A percentile compares a stretch with the other conserved stretches of the same genome.
Conservation (phyloP, 2,329 filamentous ascomycete genomes). For the Leptographium galeiforme region DNA sequence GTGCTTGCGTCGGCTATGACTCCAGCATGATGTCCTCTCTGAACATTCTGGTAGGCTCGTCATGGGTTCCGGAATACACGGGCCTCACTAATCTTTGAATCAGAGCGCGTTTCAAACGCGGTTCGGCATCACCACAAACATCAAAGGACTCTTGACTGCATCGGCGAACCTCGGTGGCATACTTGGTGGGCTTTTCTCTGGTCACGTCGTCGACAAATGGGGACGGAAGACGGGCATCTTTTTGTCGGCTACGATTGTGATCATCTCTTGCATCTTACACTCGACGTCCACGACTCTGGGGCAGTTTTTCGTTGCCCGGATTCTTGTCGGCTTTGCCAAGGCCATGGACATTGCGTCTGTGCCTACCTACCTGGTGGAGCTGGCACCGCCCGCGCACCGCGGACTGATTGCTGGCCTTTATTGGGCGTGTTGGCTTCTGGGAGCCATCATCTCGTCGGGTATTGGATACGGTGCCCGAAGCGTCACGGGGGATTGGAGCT, state of each 20-base stretch:
- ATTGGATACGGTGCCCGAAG: constrained; percentile 27
- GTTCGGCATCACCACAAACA: constrained; percentile 3
- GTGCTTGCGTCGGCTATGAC: constrained; percentile 2
- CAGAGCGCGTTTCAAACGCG: not conserved
- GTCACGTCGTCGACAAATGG: constrained; percentile 12
- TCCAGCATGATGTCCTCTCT: constrained; percentile 4
- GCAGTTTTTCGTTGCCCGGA: constrained; percentile 14
- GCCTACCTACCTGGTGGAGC: constrained; percentile 16
- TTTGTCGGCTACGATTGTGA: constrained; percentile 10
- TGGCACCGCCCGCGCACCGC: constrained; percentile 20
- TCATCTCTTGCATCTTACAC: constrained; percentile 10
- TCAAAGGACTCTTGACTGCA: constrained; percentile 2
- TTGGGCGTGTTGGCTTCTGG: constrained; percentile 34
- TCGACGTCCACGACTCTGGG: constrained; percentile 11
- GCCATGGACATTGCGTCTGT: constrained; percentile 16
- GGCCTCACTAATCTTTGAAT: not conserved
- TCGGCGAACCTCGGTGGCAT: constrained; percentile 14
- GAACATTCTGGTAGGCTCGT: constrained; percentile 1
- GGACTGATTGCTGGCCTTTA: constrained; percentile 34
- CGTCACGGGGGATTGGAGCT: constrained; percentile 24
- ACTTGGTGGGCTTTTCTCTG: constrained; percentile 12
- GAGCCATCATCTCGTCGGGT: constrained; percentile 30
- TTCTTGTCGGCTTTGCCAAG: constrained; percentile 15
- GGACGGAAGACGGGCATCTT: constrained; percentile 14
- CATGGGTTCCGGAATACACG: too few species aligned